phyloP scores from a whole-genome alignment of 1,139 yeast species.

The Pichia sp. region DNA sequence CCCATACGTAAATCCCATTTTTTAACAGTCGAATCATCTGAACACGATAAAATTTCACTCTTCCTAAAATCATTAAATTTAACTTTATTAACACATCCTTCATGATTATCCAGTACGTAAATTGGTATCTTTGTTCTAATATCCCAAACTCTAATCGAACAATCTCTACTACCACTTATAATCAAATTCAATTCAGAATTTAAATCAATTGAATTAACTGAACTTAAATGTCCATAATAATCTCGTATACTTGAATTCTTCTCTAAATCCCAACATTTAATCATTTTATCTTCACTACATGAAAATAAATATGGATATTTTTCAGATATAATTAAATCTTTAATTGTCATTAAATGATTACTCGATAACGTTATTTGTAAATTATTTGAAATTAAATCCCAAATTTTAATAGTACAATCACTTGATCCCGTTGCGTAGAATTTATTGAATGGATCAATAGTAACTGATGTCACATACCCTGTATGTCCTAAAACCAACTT shows the following conservation, averaged over 20 bases:
- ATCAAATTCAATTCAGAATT: slow-evolving; percentile 84
- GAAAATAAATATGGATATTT: slow-evolving; percentile 84
- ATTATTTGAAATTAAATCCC: slow-evolving; percentile 77
- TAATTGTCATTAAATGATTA: slow-evolving; percentile 79
- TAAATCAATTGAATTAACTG: slow-evolving; percentile 72
- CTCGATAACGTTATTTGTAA: slow-evolving; percentile 77
- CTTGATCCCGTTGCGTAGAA: slow-evolving; percentile 92
- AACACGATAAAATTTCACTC: slow-evolving; percentile 79
- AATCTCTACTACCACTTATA: slow-evolving; percentile 88
- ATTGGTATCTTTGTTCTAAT: slow-evolving; percentile 71
- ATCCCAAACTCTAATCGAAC: slow-evolving; percentile 89
- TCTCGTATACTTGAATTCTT: slow-evolving; percentile 74
- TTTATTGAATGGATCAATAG: slow-evolving; percentile 78
- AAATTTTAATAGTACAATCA: slow-evolving; percentile 81
- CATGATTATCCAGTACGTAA: slow-evolving; percentile 77
- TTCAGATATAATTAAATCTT: slow-evolving; percentile 65
- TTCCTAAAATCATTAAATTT: slow-evolving; percentile 58
- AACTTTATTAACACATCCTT: slow-evolving; percentile 64
- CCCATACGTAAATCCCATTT: slow-evolving; percentile 83
- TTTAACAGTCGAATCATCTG: slow-evolving; percentile 78
- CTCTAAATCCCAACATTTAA: slow-evolving; percentile 97
- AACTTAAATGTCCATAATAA: slow-evolving; percentile 91
- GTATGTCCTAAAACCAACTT: slow-evolving; percentile 81
- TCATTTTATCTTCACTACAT: slow-evolving; percentile 89
- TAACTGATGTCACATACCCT: slow-evolving; percentile 84